These are phyloP conservation scores for Circinella umbellata DNA, from an alignment of 371 early-diverging fungal species.

Conservation along the genomic window DNA sequence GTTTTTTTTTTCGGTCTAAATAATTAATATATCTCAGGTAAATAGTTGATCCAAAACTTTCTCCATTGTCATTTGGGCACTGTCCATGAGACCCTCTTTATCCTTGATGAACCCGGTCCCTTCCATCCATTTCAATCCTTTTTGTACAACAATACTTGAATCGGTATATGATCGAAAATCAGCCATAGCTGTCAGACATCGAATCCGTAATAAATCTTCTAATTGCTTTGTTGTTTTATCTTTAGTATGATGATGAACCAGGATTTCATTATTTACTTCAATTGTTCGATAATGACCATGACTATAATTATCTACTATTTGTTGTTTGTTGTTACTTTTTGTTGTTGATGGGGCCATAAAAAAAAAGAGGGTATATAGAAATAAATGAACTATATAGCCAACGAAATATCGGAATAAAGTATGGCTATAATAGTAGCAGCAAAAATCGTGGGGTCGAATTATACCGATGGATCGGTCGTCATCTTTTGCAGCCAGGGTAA, in stretches of 20 bases:
- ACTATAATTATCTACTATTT: not conserved
- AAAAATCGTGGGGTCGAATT: not conserved
- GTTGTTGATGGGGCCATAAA: not conserved
- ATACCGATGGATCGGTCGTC: not conserved
- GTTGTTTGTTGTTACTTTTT: not conserved
- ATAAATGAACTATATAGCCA: not conserved
- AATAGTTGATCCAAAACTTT: not conserved
- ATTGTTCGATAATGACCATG: not conserved
- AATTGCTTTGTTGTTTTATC: not conserved
- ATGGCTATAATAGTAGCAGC: not conserved
- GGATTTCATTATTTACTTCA: not conserved
- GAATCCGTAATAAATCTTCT: not conserved
- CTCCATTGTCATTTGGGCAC: not conserved
- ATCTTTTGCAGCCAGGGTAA: not conserved
- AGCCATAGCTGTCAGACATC: not conserved
- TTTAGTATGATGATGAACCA: not conserved
- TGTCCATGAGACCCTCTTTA: not conserved
- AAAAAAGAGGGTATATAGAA: not conserved
- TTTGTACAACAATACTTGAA: not conserved
- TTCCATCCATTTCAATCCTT: slow-evolving; percentile 1
- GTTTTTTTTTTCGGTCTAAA: too few species aligned
- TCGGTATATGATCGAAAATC: slow-evolving; percentile 1
- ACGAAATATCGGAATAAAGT: not conserved
- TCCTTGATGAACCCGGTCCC: not conserved
- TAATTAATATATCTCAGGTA: not conserved